phyloP scores from a whole-genome alignment of 371 early-diverging fungal genomes.

The Dichotomocladium elegans region DNA sequence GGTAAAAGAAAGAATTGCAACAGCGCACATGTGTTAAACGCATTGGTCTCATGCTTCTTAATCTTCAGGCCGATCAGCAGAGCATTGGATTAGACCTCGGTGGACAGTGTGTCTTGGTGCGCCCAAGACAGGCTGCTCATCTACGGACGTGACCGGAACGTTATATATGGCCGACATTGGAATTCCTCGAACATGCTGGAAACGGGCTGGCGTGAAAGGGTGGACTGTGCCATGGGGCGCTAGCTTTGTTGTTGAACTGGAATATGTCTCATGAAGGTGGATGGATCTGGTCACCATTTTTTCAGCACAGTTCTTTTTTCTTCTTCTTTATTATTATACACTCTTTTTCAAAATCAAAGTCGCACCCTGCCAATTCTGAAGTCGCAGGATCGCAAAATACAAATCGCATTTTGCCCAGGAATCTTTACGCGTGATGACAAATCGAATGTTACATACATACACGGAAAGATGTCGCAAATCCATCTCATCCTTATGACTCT shows the following conservation, averaged over 20 bases:
- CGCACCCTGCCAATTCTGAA: no score
- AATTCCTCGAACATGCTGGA: constrained; percentile 63
- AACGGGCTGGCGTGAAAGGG: constrained; percentile 54
- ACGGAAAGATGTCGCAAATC: no score
- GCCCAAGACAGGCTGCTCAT: constrained; percentile 62
- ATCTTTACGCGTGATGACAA: no score
- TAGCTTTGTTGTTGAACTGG: constrained; percentile 66
- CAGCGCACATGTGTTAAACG: background rate
- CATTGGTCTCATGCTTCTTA: background rate
- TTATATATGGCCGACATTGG: constrained; percentile 80
- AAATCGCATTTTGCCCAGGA: no score
- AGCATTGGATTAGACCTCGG: constrained; percentile 45
- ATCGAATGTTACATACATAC: no score
- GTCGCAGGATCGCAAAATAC: no score
- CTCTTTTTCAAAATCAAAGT: no score
- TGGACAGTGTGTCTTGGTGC: constrained; percentile 81
- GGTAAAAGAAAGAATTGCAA: constrained; percentile 23
- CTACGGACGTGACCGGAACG: constrained; percentile 59
- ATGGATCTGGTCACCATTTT: background rate
- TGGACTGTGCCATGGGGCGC: constrained; percentile 69
- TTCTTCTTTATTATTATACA: no score
- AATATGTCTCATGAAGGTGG: constrained; percentile 30
- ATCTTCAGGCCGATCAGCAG: constrained; percentile 13
- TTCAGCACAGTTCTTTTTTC: background rate
- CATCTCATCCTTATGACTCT: no score